A percentile compares a stretch with the other conserved stretches of the same genome.
Conservation (phyloP, 2,329 filamentous ascomycete species). For the Cladophialophora immunda region DNA sequence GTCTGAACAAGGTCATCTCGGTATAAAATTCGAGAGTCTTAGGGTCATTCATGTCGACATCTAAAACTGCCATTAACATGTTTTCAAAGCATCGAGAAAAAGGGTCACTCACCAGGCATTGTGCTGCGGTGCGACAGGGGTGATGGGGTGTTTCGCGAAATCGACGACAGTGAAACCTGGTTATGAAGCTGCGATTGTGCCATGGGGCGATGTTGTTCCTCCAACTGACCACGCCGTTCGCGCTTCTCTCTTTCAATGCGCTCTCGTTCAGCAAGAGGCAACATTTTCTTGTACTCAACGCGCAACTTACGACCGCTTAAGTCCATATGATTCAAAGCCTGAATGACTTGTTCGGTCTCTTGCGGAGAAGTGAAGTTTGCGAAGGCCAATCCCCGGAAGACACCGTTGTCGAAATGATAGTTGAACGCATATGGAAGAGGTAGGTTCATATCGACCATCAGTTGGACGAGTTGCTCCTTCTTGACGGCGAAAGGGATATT, state of each 20-base stretch:
- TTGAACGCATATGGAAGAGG: constrained; percentile 98
- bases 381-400: constrained; percentile 94
- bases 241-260: constrained; percentile 97
- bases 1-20: constrained; percentile 87
- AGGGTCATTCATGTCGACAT: constrained; percentile 91
- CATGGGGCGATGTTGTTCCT: constrained; percentile 91
- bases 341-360: constrained; percentile 91
- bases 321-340: constrained; percentile 93
- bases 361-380: constrained; percentile 97
- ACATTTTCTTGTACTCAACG: constrained; percentile 99
- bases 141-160: constrained; percentile 71
- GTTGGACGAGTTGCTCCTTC: constrained; percentile 89
- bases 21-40: constrained; percentile 88
- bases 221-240: constrained; percentile 91
- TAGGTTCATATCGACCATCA: constrained; percentile 94
- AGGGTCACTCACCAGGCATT: constrained; percentile 53
- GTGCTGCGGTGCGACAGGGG: constrained; percentile 66
- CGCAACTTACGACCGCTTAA: constrained; percentile 92
- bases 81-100: constrained; percentile 30
- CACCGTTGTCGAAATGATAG: constrained; percentile 92
- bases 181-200: constrained; percentile 73
- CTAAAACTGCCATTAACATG: constrained; percentile 51
- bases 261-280: constrained; percentile 91
- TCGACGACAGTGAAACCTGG: constrained; percentile 85
- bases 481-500: constrained; percentile 99